Conservation (phyloP, 768 basidiomycete species). For the Boletus tomentosulus region DNA sequence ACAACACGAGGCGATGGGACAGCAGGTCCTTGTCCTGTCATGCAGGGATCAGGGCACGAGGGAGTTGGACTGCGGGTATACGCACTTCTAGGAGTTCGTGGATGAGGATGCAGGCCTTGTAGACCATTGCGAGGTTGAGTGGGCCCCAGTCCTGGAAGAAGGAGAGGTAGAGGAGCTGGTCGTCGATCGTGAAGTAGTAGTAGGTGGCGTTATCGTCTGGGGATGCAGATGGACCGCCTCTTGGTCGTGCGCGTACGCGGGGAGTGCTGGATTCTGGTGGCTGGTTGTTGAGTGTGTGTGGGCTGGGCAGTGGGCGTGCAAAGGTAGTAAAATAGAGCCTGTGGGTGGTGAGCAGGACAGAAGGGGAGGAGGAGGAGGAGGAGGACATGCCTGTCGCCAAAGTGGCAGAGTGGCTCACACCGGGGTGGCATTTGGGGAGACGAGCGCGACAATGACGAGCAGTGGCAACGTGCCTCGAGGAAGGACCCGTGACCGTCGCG, state of each 20-base stretch:
- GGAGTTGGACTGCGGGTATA: constrained; percentile 18
- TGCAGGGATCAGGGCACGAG: constrained; percentile 17
- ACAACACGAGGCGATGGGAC: constrained; percentile 77
- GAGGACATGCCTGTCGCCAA: constrained; percentile 63
- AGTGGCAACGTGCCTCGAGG: constrained; percentile 30
- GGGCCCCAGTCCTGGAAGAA: constrained; percentile 97
- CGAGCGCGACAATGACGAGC: constrained; percentile 22
- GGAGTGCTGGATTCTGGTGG: constrained; percentile 53
- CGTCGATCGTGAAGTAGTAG: constrained; percentile 92
- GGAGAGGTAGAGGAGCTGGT: constrained; percentile 86
- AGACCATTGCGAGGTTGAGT: constrained; percentile 87
- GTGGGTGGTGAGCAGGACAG: not conserved
- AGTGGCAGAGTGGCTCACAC: constrained; percentile 78
- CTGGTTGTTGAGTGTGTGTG: constrained; percentile 60
- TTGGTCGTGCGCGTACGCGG: constrained; percentile 56
- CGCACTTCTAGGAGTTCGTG: constrained; percentile 81
- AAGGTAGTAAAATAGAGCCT: constrained; percentile 92
- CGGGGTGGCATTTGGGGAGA: constrained; percentile 34
- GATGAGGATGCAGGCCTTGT: constrained; percentile 87
- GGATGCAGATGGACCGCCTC: constrained; percentile 56
- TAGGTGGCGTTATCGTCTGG: constrained; percentile 74
- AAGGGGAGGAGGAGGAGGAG: not conserved
- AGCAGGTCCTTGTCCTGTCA: constrained; percentile 68
- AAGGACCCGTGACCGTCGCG: constrained; percentile 36
- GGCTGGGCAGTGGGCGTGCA: constrained; percentile 65